Evolutionary conservation across 805 yeast genomes (phyloP), one percentile per base, ranked within the genome.

Genomic region (Metschnikowia drakensbergensis): DNA sequence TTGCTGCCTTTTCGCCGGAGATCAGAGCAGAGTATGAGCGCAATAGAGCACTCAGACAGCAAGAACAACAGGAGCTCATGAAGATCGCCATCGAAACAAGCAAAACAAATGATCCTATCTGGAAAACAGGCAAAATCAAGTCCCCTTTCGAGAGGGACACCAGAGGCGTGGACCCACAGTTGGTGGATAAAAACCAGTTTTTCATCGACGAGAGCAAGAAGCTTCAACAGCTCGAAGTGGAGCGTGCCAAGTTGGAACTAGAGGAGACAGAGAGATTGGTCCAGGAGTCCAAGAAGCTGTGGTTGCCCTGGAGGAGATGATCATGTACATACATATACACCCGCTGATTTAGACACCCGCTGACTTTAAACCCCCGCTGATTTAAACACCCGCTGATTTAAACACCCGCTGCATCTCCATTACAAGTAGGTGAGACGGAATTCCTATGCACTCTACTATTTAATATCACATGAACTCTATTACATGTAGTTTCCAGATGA

Each of bases 1-100:
- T 90, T 36, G 80, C 83, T 0, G 67, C 76, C 44, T 75, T 90
- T 54, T 86, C 96, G 5, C 97, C 98, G 1, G 96, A 91, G 62
- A 71, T 90, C 38, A 75, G 88, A 54, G 82, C 82, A 22, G 84
- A 86, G 51, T 88, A 87, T 63, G 90, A 84, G 56, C 69, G 74
- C 46, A 83, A 85, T 58, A 76, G 72, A 54, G 81, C 71, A 6
- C 63, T 85, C 27, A 77, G 92, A 62, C 77, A 77, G 57, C 71
- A 74, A 49, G 95, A 87, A 63, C 92, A 86, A 60, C 76, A 77
- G 54, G 84, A 80, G 59, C 64, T 87, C 53, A 84, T 85, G 78
- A 79, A 79, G 53, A 81, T 85, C 26, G 91, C 81, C 0, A 71
- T 77, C 49, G 61, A 76, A 52, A 86, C 94, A 0, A 67, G 88